A percentile compares a stretch with the other conserved stretches of the same genome.
Evolutionary conservation across 2,329 filamentous ascomycete genomes (phyloP).

Genomic region (Epichloe scottii): DNA sequence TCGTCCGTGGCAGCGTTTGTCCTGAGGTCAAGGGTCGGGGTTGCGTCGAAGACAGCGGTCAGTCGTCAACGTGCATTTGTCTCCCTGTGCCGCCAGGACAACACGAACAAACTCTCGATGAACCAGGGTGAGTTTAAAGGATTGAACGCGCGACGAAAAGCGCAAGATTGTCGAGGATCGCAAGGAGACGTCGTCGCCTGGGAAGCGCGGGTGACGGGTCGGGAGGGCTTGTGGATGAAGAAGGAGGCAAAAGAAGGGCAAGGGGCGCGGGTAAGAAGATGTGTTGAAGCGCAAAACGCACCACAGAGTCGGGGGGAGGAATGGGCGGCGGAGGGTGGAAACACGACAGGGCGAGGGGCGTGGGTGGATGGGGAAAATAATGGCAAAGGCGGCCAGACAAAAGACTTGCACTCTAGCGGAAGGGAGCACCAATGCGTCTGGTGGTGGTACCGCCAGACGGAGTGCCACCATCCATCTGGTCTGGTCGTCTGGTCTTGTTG

Average conservation of each 20-base stretch:
- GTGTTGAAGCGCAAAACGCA: constrained; percentile 11
- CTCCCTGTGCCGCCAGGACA: constrained; percentile 17
- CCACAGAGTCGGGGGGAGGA: constrained; percentile 15
- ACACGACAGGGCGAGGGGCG: constrained; percentile 19
- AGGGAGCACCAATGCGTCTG: too few species aligned
- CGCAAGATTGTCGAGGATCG: constrained; percentile 19
- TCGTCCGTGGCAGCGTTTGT: constrained; percentile 12
- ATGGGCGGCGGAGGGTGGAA: constrained; percentile 16
- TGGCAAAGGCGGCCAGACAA: constrained; percentile 3
- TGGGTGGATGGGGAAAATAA: constrained; percentile 1
- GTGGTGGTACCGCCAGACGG: too few species aligned
- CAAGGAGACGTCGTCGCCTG: constrained; percentile 20
- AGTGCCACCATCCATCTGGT: too few species aligned
- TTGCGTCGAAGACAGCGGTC: constrained; percentile 13
- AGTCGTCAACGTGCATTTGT: constrained; percentile 21
- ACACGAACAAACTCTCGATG: constrained; percentile 12
- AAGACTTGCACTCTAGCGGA: neutral
- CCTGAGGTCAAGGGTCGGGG: constrained; percentile 7
- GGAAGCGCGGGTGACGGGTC: constrained; percentile 16
- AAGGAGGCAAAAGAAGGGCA: constrained; percentile 13
- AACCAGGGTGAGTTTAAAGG: constrained; percentile 3
- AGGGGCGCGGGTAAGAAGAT: constrained; percentile 15
- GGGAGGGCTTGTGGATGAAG: constrained; percentile 16
- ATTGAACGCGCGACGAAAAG: constrained; percentile 9
- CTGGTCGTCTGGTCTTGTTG: too few species aligned